These are phyloP conservation scores for Vigna nakashimae DNA, from an alignment of 306 rosid species.

Conservation along the genomic window DNA sequence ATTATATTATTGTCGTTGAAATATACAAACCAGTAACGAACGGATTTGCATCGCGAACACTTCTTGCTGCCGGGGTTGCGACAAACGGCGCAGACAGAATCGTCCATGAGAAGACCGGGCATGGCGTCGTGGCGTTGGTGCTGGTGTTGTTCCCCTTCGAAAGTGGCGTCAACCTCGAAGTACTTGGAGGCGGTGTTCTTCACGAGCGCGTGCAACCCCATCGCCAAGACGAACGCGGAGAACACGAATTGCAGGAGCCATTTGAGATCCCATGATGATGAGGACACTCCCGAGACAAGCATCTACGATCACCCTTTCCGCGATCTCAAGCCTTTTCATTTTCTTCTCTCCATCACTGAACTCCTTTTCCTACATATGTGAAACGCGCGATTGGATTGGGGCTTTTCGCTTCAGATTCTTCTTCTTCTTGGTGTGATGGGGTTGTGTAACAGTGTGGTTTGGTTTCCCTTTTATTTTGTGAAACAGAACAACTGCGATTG, in stretches of 20 bases:
- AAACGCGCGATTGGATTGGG: neutral
- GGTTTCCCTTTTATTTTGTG: neutral
- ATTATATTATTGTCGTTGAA: neutral
- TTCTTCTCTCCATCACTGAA: neutral
- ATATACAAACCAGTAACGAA: constrained; percentile 59
- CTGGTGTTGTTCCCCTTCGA: constrained; percentile 47
- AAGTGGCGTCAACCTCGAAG: constrained; percentile 84
- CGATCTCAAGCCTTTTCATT: constrained; percentile 49
- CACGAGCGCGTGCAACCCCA: constrained; percentile 64
- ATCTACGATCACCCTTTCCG: constrained; percentile 59
- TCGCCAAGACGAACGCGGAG: constrained; percentile 50
- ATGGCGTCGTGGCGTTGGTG: constrained; percentile 40
- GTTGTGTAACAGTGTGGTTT: neutral
- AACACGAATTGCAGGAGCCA: constrained; percentile 70
- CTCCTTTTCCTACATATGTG: neutral
- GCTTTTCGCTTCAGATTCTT: neutral
- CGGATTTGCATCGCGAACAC: constrained; percentile 84
- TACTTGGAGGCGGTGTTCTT: constrained; percentile 83
- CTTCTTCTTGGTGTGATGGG: neutral
- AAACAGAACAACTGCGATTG: neutral
- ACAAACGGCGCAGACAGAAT: constrained; percentile 61
- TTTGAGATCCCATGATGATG: constrained; percentile 66
- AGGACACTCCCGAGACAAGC: constrained; percentile 65
- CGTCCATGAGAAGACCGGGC: constrained; percentile 54
- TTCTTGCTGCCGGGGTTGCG: constrained; percentile 50